These are phyloP conservation scores for Nitzschia palea DNA, from an alignment of 108 stramenopile species.

Conservation along the genomic window DNA sequence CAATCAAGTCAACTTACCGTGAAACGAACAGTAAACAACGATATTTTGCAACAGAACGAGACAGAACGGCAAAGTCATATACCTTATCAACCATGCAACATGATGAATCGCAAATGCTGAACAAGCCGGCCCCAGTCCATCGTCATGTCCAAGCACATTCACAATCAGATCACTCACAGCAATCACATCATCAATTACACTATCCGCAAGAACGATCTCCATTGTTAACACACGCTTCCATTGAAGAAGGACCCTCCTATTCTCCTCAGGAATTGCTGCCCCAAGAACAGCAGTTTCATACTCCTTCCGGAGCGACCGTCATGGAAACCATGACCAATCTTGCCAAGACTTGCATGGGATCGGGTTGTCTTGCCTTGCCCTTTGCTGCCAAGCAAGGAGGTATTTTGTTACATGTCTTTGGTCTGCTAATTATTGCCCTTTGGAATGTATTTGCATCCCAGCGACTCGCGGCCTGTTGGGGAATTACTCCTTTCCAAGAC, in stretches of 20 bases:
- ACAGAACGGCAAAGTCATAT: too few species aligned
- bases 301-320: constrained; percentile 29
- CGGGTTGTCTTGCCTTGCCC: constrained; percentile 73
- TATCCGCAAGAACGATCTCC: neutral
- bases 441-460: constrained; percentile 76
- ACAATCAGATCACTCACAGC: too few species aligned
- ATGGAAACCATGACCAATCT: constrained; percentile 55
- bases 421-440: constrained; percentile 48
- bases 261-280: too few species aligned
- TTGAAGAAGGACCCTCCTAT: too few species aligned
- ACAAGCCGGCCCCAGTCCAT: too few species aligned
- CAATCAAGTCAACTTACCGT: too few species aligned
- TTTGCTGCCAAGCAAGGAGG: constrained; percentile 80
- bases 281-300: constrained; percentile 8
- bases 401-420: constrained; percentile 50
- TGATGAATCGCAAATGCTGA: too few species aligned
- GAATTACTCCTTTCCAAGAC: neutral
- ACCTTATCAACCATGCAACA: too few species aligned
- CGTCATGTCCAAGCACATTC: too few species aligned
- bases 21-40: too few species aligned
- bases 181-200: neutral
- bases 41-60: too few species aligned
- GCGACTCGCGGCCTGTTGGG: constrained; percentile 47
- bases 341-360: constrained; percentile 69
- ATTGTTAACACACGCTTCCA: neutral